A percentile compares a stretch with the other conserved stretches of the same genome.
Evolutionary conservation across 176 grass and related monocot genomes (phyloP).

Genomic region (Hordeum marinum): DNA sequence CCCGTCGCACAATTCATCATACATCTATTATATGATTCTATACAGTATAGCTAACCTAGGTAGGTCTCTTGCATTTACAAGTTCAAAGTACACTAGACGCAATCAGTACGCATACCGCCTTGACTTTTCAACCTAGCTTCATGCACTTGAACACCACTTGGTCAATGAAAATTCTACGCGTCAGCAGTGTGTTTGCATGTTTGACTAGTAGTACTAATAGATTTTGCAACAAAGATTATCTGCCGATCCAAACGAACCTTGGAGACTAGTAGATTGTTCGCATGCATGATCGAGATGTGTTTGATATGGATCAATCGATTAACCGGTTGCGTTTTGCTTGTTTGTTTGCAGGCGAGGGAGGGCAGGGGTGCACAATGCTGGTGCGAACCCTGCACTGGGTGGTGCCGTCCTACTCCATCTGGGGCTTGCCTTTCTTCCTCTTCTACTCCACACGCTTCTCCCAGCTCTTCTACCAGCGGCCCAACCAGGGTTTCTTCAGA

Average conservation of each 20-base stretch:
- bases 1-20: constrained; percentile 41
- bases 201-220: not conserved
- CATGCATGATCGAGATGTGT: not conserved
- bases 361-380: constrained; percentile 81
- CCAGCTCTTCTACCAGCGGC: constrained; percentile 85
- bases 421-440: constrained; percentile 89
- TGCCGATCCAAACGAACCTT: not conserved
- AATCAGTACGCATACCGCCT: constrained; percentile 28
- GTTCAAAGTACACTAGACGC: constrained; percentile 47
- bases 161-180: too few species aligned
- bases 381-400: constrained; percentile 89
- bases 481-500: constrained; percentile 59
- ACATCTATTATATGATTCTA: not conserved
- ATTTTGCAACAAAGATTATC: not conserved
- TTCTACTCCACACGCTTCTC: constrained; percentile 88
- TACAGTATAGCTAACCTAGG: not conserved
- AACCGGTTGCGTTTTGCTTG: not conserved
- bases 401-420: constrained; percentile 96
- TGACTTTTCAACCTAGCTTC: constrained; percentile 16
- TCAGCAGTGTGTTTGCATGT: not conserved
- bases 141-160: too few species aligned
- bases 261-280: not conserved
- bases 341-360: constrained; percentile 47
- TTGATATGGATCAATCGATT: not conserved
- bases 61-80: not conserved